Percentiles rank a stretch among this genome's conserved stretches.
These are phyloP conservation scores for Urtica urens DNA, from an alignment of 306 rosid species.

Conservation along the genomic window DNA sequence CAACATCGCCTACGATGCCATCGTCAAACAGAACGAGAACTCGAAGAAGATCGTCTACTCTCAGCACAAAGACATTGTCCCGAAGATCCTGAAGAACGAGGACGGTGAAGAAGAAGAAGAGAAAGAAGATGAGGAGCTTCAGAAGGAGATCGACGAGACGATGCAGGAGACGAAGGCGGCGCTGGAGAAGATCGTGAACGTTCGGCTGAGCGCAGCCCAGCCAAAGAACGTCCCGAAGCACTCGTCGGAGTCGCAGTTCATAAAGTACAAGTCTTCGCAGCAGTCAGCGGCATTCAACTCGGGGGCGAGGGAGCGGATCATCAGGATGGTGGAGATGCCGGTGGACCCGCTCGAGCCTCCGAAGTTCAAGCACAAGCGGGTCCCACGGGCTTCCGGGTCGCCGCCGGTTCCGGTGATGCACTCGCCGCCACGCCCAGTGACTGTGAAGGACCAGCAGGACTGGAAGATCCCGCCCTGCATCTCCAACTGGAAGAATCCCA, in stretches of 20 bases:
- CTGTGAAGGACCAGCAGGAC: constrained; percentile 85
- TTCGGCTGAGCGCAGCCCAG: constrained; percentile 69
- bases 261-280: constrained; percentile 82
- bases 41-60: constrained; percentile 65
- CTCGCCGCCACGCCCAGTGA: constrained; percentile 84
- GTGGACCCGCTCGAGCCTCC: constrained; percentile 95
- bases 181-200: constrained; percentile 78
- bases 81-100: constrained; percentile 51
- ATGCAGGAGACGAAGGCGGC: constrained; percentile 70
- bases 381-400: constrained; percentile 75
- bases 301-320: constrained; percentile 79
- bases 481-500: constrained; percentile 91
- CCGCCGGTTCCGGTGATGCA: constrained; percentile 93
- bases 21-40: constrained; percentile 77
- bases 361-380: constrained; percentile 87
- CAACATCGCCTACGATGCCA: constrained; percentile 76
- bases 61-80: constrained; percentile 63
- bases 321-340: constrained; percentile 86
- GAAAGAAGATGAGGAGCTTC: constrained; percentile 51
- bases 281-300: constrained; percentile 75
- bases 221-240: constrained; percentile 78
- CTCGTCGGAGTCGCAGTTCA: constrained; percentile 51
- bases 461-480: constrained; percentile 95
- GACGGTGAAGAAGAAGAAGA: constrained; percentile 21
- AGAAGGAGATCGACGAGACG: constrained; percentile 64